Base-by-base conservation (phyloP, 1,284 basidiomycete species). In the Austroboletus novae-zelandiae region DNA sequence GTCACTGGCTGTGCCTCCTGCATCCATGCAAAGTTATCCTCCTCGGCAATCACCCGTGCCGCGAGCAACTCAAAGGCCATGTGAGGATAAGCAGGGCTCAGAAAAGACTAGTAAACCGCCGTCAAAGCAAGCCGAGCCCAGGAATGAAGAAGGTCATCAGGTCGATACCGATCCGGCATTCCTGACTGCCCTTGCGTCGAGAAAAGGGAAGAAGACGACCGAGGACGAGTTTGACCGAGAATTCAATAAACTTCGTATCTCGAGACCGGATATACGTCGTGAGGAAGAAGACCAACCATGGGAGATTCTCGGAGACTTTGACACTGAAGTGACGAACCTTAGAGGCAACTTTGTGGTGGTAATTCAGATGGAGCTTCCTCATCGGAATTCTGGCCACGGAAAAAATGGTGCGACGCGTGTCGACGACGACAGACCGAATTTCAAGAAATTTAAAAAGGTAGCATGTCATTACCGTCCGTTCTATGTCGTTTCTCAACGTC, bases 371-470 rank as follows among this genome's bases (percentile, higher is more conserved):
- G 82, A 85, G 25, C 69, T 85, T 11, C 76, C 69, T 59, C 58
- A 39, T 17, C 67, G 46, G 14, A 32, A 43, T 36, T 36, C 53
- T 10, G 9, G 30, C 45, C 47, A 40, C 34, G 47, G 45, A 40
- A 52, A 49, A 45, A 54, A 58, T 60, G 54, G 54, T 71, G 6
- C 71, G 20, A 31, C 18, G 17, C 47, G 43, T 8, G 40, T 78
- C 17, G 86, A 83, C 79, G 70, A 77, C 48, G 82, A 81, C 1
- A 74, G 73, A 52, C 81, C 82, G 2, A 86, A 94, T 64, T 94
- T 86, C 69, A 94, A 94, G 68, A 94, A 89, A 70, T 94, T 94
- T 65, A 91, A 84, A 59, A 86, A 84, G 80, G 90, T 85, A 27
- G 25, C 40, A 74, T 62, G 2, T 31, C 36, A 39, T 34, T 44